Base-by-base conservation (phyloP, 2,329 filamentous ascomycete species). In the Metarhizium anisopliae region DNA sequence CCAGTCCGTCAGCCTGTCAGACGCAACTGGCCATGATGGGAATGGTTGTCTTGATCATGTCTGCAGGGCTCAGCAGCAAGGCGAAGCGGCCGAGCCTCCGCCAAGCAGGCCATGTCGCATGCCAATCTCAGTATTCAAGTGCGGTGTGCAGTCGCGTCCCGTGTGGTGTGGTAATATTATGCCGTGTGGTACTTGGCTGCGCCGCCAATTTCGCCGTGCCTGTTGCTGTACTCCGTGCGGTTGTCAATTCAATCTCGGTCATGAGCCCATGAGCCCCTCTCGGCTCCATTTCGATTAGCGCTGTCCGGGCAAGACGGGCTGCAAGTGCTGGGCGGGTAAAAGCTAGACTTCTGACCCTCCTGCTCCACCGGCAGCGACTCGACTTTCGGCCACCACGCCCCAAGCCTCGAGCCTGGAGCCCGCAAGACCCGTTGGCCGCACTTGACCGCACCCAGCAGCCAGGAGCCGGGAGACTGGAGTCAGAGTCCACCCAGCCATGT, bases 401-500 rank as follows among this genome's bases (percentile, higher is more conserved):
- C 32, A 35, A 35, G 32, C 32, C 32, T 35, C 32, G 10, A 25
- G 25, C 25, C 25, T 25, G 25, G 25, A 25, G 25, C 25, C 25
- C 25, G 25, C 25, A 25, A 25, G 25, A 25, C 25, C 25, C 25
- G 25, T 25, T 11, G 6, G 32, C 32, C 10, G 32, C 32, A 35
- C 32, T 35, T 35, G 32, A 11, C 32, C 32, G 32, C 10, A 8
- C 7, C 32, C 32, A 35, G 32, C 32, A 35, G 32, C 32, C 10
- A 35, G 32, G 32, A 35, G 32, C 32, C 32, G 32, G 32, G 32
- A 35, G 25, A 25, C 25, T 57, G 55, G 18, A 42, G 43, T 53
- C 49, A 18, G 10, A n/a, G 6, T 5, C 55, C 43, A 52, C 52
- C 18, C 54, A 50, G 42, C 50, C 55, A 51, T 47, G 49, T 40